Evolutionary conservation across 768 basidiomycete genomes (phyloP).

Genomic region (Lactarius pseudohatsudake): DNA sequence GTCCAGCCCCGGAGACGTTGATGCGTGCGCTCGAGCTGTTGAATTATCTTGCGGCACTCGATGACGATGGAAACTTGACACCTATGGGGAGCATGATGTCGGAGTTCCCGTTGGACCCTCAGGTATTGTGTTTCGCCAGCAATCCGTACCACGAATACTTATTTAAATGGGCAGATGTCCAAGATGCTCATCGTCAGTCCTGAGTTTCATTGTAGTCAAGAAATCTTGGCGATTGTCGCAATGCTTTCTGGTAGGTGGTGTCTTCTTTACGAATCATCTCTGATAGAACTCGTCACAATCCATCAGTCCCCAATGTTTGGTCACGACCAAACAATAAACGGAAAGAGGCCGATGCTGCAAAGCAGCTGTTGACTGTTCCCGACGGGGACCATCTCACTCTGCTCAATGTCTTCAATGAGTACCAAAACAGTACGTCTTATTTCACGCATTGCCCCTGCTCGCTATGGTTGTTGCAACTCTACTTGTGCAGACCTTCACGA

Average conservation of each 20-base stretch:
- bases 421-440: slow-evolving; percentile 64
- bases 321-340: slow-evolving; percentile 83
- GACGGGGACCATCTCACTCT: slow-evolving; percentile 96
- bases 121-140: slow-evolving; percentile 45
- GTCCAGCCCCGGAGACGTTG: slow-evolving; percentile 92
- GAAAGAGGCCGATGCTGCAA: slow-evolving; percentile 91
- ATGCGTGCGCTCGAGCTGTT: slow-evolving; percentile 96
- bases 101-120: slow-evolving; percentile 98
- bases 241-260: slow-evolving; percentile 81
- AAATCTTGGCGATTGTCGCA: slow-evolving; percentile 90
- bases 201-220: slow-evolving; percentile 94
- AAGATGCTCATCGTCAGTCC: slow-evolving; percentile 94
- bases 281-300: background rate
- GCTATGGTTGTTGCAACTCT: background rate
- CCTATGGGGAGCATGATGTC: slow-evolving; percentile 89
- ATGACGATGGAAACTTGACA: slow-evolving; percentile 92
- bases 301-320: slow-evolving; percentile 93
- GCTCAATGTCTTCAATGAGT: slow-evolving; percentile 94
- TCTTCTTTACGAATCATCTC: slow-evolving; percentile 1
- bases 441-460: background rate
- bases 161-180: slow-evolving; percentile 56
- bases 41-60: slow-evolving; percentile 88
- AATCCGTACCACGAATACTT: background rate
- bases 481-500: slow-evolving; percentile 47
- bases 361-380: slow-evolving; percentile 83